phyloP scores from a whole-genome alignment of 2,329 filamentous ascomycete species.

The Ascosphaera apis region DNA sequence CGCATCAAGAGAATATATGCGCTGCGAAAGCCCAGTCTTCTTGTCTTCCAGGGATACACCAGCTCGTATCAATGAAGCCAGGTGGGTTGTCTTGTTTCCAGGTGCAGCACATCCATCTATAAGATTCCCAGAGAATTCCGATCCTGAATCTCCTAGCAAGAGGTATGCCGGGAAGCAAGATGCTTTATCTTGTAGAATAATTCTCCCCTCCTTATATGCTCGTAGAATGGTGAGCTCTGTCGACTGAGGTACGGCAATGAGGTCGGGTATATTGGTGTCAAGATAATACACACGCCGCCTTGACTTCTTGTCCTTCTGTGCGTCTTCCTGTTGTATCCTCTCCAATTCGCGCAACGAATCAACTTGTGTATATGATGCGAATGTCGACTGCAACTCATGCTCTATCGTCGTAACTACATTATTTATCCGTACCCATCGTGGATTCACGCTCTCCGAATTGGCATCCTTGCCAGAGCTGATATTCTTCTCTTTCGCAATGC shows the following conservation, averaged over 20 bases:
- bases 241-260: slow-evolving; percentile 53
- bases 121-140: slow-evolving; percentile 34
- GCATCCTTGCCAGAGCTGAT: slow-evolving; percentile 23
- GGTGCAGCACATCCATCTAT: slow-evolving; percentile 90
- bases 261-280: slow-evolving; percentile 62
- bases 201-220: slow-evolving; percentile 51
- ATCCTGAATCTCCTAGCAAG: slow-evolving; percentile 38
- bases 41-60: slow-evolving; percentile 10
- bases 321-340: too few relatives aligned
- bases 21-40: slow-evolving; percentile 12
- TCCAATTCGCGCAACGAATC: slow-evolving; percentile 31
- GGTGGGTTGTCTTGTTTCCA: slow-evolving; percentile 91
- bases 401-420: slow-evolving; percentile 47
- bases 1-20: slow-evolving; percentile 28
- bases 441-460: slow-evolving; percentile 27
- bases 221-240: slow-evolving; percentile 48
- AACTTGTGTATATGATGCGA: slow-evolving; percentile 38
- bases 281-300: slow-evolving; percentile 43
- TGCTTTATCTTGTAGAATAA: slow-evolving; percentile 90
- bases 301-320: too few relatives aligned
- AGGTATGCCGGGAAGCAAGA: slow-evolving; percentile 92
- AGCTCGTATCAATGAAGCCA: slow-evolving; percentile 45
- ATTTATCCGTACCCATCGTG: slow-evolving; percentile 86
- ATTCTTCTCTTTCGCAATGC: slow-evolving; percentile 13
- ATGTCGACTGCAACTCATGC: slow-evolving; percentile 52